A percentile compares a stretch with the other conserved stretches of the same genome.
Conservation (phyloP, 768 basidiomycete species). For the Boletellus emodensis region DNA sequence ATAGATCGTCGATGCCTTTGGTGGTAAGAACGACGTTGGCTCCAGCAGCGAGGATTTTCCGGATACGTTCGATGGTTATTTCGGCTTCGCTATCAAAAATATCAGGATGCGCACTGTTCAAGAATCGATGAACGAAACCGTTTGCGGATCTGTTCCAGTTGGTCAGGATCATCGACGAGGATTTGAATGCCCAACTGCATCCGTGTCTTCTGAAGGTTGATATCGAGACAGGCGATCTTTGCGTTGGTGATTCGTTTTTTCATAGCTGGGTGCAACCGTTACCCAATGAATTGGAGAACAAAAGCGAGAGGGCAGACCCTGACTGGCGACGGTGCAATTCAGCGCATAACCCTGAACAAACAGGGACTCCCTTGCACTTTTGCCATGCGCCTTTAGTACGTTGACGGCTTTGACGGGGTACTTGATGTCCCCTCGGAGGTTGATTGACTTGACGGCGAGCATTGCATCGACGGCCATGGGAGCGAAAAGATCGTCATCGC, state of each 20-base stretch:
- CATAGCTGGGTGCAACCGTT: conserved; percentile 64
- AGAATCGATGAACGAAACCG: conserved; percentile 46
- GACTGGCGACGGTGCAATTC: conserved; percentile 97
- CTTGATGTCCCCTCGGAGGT: conserved; percentile 91
- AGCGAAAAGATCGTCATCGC: conserved; percentile 96
- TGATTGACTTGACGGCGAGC: conserved; percentile 93
- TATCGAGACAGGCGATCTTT: conserved; percentile 98
- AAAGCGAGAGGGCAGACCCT: conserved; percentile 57
- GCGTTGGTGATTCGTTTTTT: conserved; percentile 90
- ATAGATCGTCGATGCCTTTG: conserved; percentile 97
- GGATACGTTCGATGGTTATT: conserved; percentile 91
- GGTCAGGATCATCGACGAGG: conserved; percentile 92
- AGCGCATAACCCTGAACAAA: conserved; percentile 96
- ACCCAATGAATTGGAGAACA: background rate
- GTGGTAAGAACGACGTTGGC: conserved; percentile 97
- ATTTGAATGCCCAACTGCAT: conserved; percentile 99
- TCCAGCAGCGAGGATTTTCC: conserved; percentile 92
- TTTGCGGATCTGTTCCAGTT: conserved; percentile 93
- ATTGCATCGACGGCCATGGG: conserved; percentile 99
- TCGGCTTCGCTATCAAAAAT: conserved; percentile 76
- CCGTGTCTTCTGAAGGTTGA: conserved; percentile 92
- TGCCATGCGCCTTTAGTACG: conserved; percentile 95
- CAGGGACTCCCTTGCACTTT: conserved; percentile 90
- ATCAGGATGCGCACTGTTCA: conserved; percentile 9
- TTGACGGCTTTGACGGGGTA: conserved; percentile 99